phyloP scores from a whole-genome alignment of 352 stramenopile genomes.

The Halophytophthora batemanensis region DNA sequence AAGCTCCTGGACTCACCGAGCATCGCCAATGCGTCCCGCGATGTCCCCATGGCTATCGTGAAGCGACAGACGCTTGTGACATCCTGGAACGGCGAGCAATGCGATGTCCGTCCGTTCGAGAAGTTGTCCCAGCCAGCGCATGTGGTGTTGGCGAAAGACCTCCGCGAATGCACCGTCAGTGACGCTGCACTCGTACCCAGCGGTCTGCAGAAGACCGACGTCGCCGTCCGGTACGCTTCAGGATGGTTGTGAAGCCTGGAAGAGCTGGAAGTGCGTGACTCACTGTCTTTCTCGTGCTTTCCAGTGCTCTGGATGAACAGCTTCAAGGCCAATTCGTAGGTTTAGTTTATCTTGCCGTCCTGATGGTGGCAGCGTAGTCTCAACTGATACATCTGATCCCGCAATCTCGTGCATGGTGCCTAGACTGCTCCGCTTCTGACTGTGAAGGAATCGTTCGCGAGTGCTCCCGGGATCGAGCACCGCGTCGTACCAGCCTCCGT shows the following conservation, averaged over 20 bases:
- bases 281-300: neutral
- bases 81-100: conserved; percentile 65
- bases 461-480: conserved; percentile 46
- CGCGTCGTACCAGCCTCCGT: conserved; percentile 40
- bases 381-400: no score
- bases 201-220: conserved; percentile 27
- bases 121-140: conserved; percentile 34
- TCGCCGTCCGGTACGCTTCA: conserved; percentile 22
- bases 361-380: no score
- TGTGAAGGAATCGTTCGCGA: conserved; percentile 45
- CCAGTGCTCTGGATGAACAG: conserved; percentile 17
- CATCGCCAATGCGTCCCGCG: conserved; percentile 31
- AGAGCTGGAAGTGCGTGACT: neutral
- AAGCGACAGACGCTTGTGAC: conserved; percentile 37
- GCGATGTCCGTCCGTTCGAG: conserved; percentile 44
- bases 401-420: no score
- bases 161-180: conserved; percentile 27
- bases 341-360: no score
- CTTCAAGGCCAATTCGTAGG: conserved; percentile 16
- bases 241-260: conserved; percentile 7
- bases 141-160: conserved; percentile 32
- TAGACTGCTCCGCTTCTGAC: conserved; percentile 43
- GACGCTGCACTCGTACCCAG: conserved; percentile 9
- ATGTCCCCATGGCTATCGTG: conserved; percentile 32
- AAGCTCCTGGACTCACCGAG: conserved; percentile 62